Evolutionary conservation across 352 stramenopile species (phyloP).

Genomic region (Phytopythium aichiense): DNA sequence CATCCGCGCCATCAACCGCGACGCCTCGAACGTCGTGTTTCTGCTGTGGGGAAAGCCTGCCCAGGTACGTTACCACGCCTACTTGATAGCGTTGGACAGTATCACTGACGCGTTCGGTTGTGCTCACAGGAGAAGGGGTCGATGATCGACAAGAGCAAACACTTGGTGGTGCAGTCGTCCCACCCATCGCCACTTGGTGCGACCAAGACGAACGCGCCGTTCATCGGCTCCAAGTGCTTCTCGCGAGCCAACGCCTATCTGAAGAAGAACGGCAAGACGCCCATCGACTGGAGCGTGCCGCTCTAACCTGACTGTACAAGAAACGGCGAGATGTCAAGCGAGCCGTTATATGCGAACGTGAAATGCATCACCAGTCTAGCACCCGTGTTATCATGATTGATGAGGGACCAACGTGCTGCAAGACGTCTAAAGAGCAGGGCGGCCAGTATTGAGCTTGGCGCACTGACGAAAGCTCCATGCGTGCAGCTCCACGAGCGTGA

Average conservation of each 20-base stretch:
- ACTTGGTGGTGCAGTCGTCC: constrained; percentile 85
- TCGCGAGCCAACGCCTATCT: constrained; percentile 82
- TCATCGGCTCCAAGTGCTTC: constrained; percentile 94
- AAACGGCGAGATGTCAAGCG: constrained; percentile 4
- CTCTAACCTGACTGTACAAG: constrained; percentile 9
- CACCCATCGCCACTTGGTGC: constrained; percentile 94
- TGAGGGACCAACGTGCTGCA: background rate
- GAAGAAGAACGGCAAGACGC: constrained; percentile 63
- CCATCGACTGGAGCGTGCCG: constrained; percentile 81
- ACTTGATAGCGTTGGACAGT: background rate
- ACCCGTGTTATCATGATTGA: background rate
- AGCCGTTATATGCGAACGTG: constrained; percentile 13
- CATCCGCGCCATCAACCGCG: constrained; percentile 78
- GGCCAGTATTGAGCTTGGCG: constrained; percentile 10
- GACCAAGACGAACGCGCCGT: constrained; percentile 94
- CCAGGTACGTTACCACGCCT: constrained; percentile 28
- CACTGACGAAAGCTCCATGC: constrained; percentile 41
- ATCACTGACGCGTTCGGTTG: background rate
- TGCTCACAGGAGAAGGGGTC: constrained; percentile 47
- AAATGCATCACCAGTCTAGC: background rate
- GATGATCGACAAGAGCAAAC: constrained; percentile 74
- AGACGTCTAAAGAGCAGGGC: constrained; percentile 1
- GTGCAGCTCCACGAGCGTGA: constrained; percentile 45
- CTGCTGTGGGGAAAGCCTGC: constrained; percentile 98
- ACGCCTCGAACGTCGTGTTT: constrained; percentile 93